Percentiles rank a stretch among this genome's conserved stretches.
Conservation (phyloP, 768 basidiomycete genomes). For the Cantharellus anzutake region DNA sequence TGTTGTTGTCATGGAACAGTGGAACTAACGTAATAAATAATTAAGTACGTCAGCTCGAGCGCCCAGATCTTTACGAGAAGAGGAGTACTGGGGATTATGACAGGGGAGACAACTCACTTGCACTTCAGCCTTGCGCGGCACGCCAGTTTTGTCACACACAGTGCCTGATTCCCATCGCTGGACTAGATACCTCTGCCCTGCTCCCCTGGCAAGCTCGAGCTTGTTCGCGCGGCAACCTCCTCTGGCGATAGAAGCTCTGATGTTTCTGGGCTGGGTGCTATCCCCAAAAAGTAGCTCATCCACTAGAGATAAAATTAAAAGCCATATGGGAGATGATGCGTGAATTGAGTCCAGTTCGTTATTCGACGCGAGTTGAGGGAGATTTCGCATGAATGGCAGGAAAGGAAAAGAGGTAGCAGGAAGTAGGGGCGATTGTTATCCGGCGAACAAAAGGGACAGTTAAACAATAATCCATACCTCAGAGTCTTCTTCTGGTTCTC, state of each 20-base stretch:
- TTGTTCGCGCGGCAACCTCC: constrained; percentile 42
- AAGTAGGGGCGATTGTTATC: no score
- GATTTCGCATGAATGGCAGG: no score
- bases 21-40: constrained; percentile 35
- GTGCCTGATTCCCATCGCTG: constrained; percentile 75
- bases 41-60: not conserved
- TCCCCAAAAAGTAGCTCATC: constrained; percentile 61
- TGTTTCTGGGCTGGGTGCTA: constrained; percentile 29
- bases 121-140: constrained; percentile 78
- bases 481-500: constrained; percentile 72
- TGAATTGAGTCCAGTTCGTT: no score
- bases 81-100: not conserved
- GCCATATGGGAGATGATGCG: no score
- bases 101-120: constrained; percentile 34
- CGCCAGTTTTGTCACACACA: constrained; percentile 79
- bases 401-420: no score
- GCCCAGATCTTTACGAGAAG: not conserved
- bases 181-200: constrained; percentile 67
- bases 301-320: constrained; percentile 23
- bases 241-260: constrained; percentile 40
- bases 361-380: no score
- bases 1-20: constrained; percentile 87
- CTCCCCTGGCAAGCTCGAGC: constrained; percentile 56
- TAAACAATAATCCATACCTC: constrained; percentile 15
- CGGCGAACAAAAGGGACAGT: not conserved